Evolutionary conservation across 106 monocot genomes (phyloP), one percentile per base, ranked within the genome.

Genomic region (Dendrobium officinale): DNA sequence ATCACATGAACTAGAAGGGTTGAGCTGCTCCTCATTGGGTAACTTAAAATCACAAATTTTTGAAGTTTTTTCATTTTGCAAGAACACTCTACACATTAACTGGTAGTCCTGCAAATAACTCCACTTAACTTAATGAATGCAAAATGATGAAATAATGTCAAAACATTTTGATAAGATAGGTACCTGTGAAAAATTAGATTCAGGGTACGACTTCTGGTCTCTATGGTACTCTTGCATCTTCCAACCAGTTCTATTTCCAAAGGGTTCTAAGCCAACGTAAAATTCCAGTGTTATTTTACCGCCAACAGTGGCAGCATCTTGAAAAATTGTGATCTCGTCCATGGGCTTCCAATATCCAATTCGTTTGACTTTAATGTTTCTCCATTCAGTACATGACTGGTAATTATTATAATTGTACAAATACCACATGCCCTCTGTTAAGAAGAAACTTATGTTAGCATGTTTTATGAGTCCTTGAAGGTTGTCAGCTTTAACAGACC

Each of bases 271-370:
- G 20, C 84, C 82, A 54, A 44, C 26, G 55, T 82, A 82, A 77
- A 86, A 86, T 37, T 82, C 84, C 78, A 81, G 61, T 0, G 55
- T 70, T 51, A 44, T 73, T 80, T 89, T 89, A 24, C 67, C 78
- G 19, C 89, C 89, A 22, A 78, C 33, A 54, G 51, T 67, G 15
- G 7, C 10, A 37, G 72, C 77, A n/a, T 77, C 73, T 5, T 79
- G 45, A 6, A 11, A 45, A 49, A 86, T 80, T 55, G 55, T 73
- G 44, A 22, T 11, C 24, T 80, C 78, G 68, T 44, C 73, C 47
- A 80, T 85, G 15, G 47, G n/a, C 75, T 79, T 75, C 89, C 89
- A 89, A 40, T 82, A 86, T 78, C 89, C 89, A 86, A 19, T 54
- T 76, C 55, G 27, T 66, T 80, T 43, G 13, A 5, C 43, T 70